Conservation (phyloP, 139 green algal genomes). For the Asterochloris sp. region DNA sequence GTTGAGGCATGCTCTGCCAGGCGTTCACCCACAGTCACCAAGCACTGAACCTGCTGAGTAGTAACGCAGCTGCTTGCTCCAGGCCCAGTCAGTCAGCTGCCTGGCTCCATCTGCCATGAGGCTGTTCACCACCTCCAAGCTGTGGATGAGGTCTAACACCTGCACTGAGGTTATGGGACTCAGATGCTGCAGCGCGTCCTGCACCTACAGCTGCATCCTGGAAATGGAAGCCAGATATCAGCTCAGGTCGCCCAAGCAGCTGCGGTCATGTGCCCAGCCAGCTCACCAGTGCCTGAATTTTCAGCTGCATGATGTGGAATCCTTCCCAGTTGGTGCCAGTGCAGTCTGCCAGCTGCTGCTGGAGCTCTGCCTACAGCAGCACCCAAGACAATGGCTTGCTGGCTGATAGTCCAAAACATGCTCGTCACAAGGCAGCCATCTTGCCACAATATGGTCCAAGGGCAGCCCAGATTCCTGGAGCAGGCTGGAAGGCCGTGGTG, state of each 20-base stretch:
- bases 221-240: neutral
- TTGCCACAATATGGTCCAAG: no score
- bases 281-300: slow-evolving; percentile 55
- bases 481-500: no score
- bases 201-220: neutral
- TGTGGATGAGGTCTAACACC: slow-evolving; percentile 83
- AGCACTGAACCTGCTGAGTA: slow-evolving; percentile 29
- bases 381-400: slow-evolving; percentile 14
- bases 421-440: no score
- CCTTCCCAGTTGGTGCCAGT: slow-evolving; percentile 50
- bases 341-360: slow-evolving; percentile 52
- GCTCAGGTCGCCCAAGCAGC: no score
- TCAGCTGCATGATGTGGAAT: slow-evolving; percentile 67
- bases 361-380: slow-evolving; percentile 34
- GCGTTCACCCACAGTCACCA: no score
- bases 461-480: no score
- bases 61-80: slow-evolving; percentile 72
- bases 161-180: neutral
- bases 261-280: neutral
- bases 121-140: slow-evolving; percentile 68
- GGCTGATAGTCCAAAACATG: neutral
- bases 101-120: slow-evolving; percentile 31
- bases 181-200: neutral
- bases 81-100: slow-evolving; percentile 56
- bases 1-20: no score